Evolutionary conservation across 495 filamentous ascomycete species (phyloP), one percentile per base, ranked within the genome.

Genomic region (Neurospora intermedia): DNA sequence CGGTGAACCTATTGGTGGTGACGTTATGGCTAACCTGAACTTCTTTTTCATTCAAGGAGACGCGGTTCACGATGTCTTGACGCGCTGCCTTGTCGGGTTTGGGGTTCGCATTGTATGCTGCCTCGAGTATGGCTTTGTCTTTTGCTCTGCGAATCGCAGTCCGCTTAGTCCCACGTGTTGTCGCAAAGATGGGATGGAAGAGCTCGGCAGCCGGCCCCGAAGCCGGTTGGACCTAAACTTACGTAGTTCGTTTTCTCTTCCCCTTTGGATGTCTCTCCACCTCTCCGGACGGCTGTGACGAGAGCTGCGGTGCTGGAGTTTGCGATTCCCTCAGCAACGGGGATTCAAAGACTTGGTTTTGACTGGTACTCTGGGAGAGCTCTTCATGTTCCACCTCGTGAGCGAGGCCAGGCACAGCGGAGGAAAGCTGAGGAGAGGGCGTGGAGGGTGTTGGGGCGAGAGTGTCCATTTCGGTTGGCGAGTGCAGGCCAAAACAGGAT

Each of bases 41-140:
- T 85, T 98, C 95, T 81, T 98, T 98, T 83, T 99, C 96, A 74
- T 92, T 96, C 76, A 99, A 87, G 66, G 92, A 90, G 71, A 98
- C 96, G 79, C 88, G 89, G 81, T 87, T 88, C 71, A 94, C 91
- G 73, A 99, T 93, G 77, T 90, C 91, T 62, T 91, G 86, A 79
- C 96, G 92, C 78, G 92, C 91, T 18, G 89, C 86, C 82, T 98
- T 98, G 84, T 98, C 96, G 71, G 96, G 96, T 80, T 97, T 97
- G 4, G 94, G 87, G 78, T 98, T 94, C 43, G 85, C 85, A 75
- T 89, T 86, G 80, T 97, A 98, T 77, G 96, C 94, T 38, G 90
- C 87, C 83, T 98, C 95, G 70, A 99, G 91, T 74, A 95, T 89
- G 6, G 91, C 89, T 84, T 98, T 94, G 81, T 99, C 96, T 81